Base-by-base conservation (phyloP, 208 protist species). In the Leishmania lainsoni region DNA sequence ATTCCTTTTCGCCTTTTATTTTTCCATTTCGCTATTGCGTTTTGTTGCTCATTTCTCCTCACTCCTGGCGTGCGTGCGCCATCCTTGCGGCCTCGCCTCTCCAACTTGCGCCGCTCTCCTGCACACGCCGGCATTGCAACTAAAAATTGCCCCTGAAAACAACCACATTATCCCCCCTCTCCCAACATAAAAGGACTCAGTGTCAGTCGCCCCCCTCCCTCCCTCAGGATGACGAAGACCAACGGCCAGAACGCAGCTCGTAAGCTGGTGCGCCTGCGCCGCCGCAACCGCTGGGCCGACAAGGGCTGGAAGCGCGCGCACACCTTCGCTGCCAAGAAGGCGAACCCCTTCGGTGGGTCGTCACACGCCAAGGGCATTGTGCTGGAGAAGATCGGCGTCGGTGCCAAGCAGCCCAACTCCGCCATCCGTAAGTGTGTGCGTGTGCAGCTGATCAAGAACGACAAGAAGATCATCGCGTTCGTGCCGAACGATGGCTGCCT, bases 321-420 rank as follows among this genome's bases (percentile, higher is more conserved):
- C 89, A 98, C 99, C 74, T 94, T 96, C 79, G 97, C 98, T 51
- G 91, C 91, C 42, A 87, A 98, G 85, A 99, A 99, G 94, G 94
- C 97, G 80, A 99, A 99, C 89, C 99, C 99, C 65, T 99, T 99
- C 90, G 95, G 93, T 81, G 99, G 99, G 78, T 97, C 99, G 61
- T 99, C 99, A 39, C 98, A 99, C 94, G 99, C 98, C 73, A 99
- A 99, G 92, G 99, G 99, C 70, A 99, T 99, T 79, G 99, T 99
- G 54, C 86, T 99, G 78, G 99, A 99, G 95, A 99, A 99, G 96
- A 97, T 99, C 83, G 99, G 99, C 89, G 98, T 99, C 90, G 99
- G 99, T 89, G 97, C 99, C 73, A 99, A 99, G 93, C 99, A 99
- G 98, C 99, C 99, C 86, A 99, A 99, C 98, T 99, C 99, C 86